Evolutionary conservation across 2,329 filamentous ascomycete species (phyloP), one percentile per base, ranked within the genome.

Genomic region (Botrytis tulipae): DNA sequence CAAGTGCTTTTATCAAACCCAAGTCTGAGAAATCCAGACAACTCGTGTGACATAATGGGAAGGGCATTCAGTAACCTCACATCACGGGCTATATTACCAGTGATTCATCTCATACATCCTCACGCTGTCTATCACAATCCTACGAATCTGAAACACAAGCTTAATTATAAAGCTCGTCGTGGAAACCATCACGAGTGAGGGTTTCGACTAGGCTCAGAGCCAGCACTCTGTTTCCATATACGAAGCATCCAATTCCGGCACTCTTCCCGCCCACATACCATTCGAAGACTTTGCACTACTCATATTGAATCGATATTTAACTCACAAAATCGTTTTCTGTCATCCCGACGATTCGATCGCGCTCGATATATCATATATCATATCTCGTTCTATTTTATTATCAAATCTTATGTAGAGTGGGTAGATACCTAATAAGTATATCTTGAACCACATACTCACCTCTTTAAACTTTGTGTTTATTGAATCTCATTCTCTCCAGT

Each of bases 341-440:
- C 10, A n/a, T 51, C 48, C 0, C 10, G 14, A 3, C 4, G n/a
- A 6, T 14, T n/a, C 10, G 1, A 51, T 12, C 4, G 25, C 16
- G 18, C 5, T 44, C 16, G 5, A 18, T 18, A 44, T 18, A 2
- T 48, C 16, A 18, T 18, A 44, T 18, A 2, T 48, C 16, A 44
- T 18, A 2, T 48, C 46, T 48, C 10, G 9, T 4, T 12, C 0
- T 25, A 48, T 0, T 48, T 48, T 25, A 25, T 16, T 8, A 22
- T 10, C 46, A 1, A 1, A 10, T 2, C 46, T 4, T 22, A 1
- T 4, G 8, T 25, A 10, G 9, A 25, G 20, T 10, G 9, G 3
- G 8, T 48, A 22, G 0, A 20, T 46, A 22, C 3, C 3, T 18
- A 42, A 14, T 44, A 25, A 48, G 8, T 25, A 7, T 48, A 4